Conservation (phyloP, 768 basidiomycete genomes). For the Leccinum ochraceum region DNA sequence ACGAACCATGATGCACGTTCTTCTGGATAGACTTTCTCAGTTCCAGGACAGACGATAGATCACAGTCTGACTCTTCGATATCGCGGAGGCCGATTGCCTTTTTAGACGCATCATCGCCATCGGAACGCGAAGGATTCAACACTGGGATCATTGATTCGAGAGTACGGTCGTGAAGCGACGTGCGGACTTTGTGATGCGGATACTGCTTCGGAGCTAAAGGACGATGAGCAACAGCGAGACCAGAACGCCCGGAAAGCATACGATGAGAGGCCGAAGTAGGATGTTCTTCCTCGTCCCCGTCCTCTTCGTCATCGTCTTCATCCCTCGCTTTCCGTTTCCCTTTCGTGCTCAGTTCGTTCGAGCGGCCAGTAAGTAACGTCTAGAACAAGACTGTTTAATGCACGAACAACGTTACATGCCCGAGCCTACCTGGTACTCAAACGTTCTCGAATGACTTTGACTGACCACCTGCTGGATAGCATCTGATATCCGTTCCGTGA, state of each 20-base stretch:
- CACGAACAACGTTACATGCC: neutral
- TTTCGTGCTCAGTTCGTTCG: slow-evolving; percentile 32
- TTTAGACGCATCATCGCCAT: slow-evolving; percentile 20
- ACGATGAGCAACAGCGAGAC: slow-evolving; percentile 5
- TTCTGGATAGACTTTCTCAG: slow-evolving; percentile 62
- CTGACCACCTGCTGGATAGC: slow-evolving; percentile 67
- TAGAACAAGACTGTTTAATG: slow-evolving; percentile 22
- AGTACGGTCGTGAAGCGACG: slow-evolving; percentile 83
- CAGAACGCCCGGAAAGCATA: slow-evolving; percentile 8
- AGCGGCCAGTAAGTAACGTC: slow-evolving; percentile 63
- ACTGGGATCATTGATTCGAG: slow-evolving; percentile 94
- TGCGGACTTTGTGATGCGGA: slow-evolving; percentile 91
- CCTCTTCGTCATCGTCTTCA: slow-evolving; percentile 32
- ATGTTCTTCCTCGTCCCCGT: slow-evolving; percentile 34
- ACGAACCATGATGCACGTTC: slow-evolving; percentile 69
- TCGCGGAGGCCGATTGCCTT: slow-evolving; percentile 41
- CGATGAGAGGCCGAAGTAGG: slow-evolving; percentile 29
- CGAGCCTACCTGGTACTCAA: slow-evolving; percentile 65
- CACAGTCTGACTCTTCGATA: slow-evolving; percentile 75
- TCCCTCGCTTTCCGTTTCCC: slow-evolving; percentile 39
- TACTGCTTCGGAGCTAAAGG: slow-evolving; percentile 47
- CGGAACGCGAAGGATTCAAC: slow-evolving; percentile 52
- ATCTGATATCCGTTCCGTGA: slow-evolving; percentile 76
- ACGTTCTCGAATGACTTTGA: slow-evolving; percentile 65
- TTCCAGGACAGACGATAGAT: slow-evolving; percentile 69